These are phyloP conservation scores for Exsudoporus frostii DNA, from an alignment of 768 basidiomycete species.

Conservation along the genomic window DNA sequence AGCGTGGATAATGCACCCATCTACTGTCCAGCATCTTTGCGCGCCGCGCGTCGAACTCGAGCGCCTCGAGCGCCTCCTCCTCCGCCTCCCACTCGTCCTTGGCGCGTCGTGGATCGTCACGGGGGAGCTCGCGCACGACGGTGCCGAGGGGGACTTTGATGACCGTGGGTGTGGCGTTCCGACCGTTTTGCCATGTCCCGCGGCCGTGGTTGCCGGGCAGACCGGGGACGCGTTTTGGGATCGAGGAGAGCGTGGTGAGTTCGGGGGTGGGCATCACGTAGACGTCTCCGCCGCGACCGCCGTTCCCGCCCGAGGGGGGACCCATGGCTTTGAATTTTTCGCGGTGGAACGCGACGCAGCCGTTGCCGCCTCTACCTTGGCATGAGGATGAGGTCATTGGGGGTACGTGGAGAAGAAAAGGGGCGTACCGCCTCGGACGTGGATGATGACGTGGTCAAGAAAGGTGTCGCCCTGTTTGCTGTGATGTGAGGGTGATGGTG, in stretches of 20 bases:
- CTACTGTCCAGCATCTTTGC: constrained; percentile 60
- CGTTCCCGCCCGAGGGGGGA: constrained; percentile 91
- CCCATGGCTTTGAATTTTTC: constrained; percentile 83
- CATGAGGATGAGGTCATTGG: neutral
- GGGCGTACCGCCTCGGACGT: constrained; percentile 65
- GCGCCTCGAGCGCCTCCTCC: constrained; percentile 50
- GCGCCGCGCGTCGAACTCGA: constrained; percentile 45
- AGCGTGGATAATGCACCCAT: constrained; percentile 81
- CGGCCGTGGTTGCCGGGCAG: constrained; percentile 68
- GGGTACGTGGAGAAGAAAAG: neutral
- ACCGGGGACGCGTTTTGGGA: constrained; percentile 67
- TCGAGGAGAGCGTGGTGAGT: constrained; percentile 72
- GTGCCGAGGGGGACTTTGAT: constrained; percentile 89
- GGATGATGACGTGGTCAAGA: constrained; percentile 79
- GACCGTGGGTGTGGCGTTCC: constrained; percentile 64
- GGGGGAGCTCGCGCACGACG: constrained; percentile 72
- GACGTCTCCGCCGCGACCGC: constrained; percentile 85
- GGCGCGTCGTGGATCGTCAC: constrained; percentile 60
- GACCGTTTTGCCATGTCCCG: constrained; percentile 87
- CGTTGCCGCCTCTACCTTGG: constrained; percentile 82
- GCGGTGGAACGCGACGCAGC: constrained; percentile 90
- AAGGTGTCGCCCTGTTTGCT: constrained; percentile 65
- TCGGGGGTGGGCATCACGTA: constrained; percentile 77
- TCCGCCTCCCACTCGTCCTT: constrained; percentile 75
- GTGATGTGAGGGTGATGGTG: constrained; percentile 3